Percentiles rank a stretch among this genome's conserved stretches.
Conservation (phyloP, 2,329 filamentous ascomycete genomes). For the Aspergillus sclerotialis region DNA sequence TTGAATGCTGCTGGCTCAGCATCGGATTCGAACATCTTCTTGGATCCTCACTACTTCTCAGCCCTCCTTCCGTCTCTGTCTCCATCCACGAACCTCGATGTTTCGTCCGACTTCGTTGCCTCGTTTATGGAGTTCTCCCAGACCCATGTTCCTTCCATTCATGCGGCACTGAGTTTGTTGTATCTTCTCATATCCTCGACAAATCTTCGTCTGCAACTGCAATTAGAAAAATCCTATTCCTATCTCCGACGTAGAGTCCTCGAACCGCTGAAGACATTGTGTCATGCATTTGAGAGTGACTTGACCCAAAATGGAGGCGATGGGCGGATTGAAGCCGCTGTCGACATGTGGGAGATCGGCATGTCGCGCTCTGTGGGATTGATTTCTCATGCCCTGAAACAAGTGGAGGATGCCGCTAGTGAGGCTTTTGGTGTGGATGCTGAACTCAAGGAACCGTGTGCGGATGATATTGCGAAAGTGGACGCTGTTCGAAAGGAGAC, state of each 20-base stretch:
- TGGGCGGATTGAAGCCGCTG: slow-evolving; percentile 25
- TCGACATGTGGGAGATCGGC: slow-evolving; percentile 26
- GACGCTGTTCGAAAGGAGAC: slow-evolving; percentile 22
- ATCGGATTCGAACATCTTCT: slow-evolving; percentile 23
- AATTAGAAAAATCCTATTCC: slow-evolving; percentile 32
- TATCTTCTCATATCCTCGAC: slow-evolving; percentile 48
- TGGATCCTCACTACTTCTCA: slow-evolving; percentile 29
- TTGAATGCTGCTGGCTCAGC: slow-evolving; percentile 34
- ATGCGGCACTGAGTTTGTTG: slow-evolving; percentile 53
- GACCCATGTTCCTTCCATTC: slow-evolving; percentile 41
- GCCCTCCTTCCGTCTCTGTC: slow-evolving; percentile 47
- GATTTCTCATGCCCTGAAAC: slow-evolving; percentile 24
- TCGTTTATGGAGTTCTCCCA: slow-evolving; percentile 46
- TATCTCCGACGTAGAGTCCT: slow-evolving; percentile 28
- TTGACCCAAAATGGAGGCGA: slow-evolving; percentile 28
- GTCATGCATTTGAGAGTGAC: slow-evolving; percentile 26
- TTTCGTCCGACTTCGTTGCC: slow-evolving; percentile 29
- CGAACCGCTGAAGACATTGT: slow-evolving; percentile 24
- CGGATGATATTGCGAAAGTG: slow-evolving; percentile 21
- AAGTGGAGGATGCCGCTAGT: slow-evolving; percentile 26
- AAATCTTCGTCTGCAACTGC: slow-evolving; percentile 40
- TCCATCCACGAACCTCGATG: slow-evolving; percentile 35
- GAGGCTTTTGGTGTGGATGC: slow-evolving; percentile 24
- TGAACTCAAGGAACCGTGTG: slow-evolving; percentile 20
- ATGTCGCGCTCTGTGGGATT: slow-evolving; percentile 30